Evolutionary conservation across 2,329 filamentous ascomycete species (phyloP).

Genomic region (Ophiostoma tasmaniense): DNA sequence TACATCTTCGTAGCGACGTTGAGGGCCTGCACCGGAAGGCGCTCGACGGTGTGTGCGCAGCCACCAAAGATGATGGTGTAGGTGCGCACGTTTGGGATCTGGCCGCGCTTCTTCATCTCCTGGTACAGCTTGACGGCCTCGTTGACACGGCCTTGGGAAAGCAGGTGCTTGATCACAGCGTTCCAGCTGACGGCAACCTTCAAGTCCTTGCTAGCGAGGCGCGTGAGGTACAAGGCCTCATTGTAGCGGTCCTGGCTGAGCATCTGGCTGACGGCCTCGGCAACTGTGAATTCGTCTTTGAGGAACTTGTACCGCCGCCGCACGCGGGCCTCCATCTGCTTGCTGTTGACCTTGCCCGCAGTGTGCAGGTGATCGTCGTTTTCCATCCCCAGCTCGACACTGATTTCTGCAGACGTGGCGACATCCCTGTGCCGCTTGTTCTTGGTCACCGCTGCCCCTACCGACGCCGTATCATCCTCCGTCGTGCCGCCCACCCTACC

Average conservation of each 20-base stretch:
- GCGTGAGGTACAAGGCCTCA: constrained; percentile 60
- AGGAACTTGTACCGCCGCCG: constrained; percentile 34
- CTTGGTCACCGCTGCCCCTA: neutral
- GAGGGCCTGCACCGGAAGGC: constrained; percentile 55
- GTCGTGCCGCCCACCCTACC: neutral
- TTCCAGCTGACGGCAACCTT: constrained; percentile 79
- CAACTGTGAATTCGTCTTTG: constrained; percentile 64
- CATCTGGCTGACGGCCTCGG: constrained; percentile 53
- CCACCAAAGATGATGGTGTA: constrained; percentile 78
- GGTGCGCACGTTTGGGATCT: constrained; percentile 71
- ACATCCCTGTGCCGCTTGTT: neutral
- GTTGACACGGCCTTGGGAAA: constrained; percentile 52
- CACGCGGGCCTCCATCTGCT: neutral
- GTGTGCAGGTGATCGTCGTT: neutral
- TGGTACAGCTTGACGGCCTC: constrained; percentile 77
- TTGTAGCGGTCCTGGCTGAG: constrained; percentile 52
- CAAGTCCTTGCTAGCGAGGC: constrained; percentile 56
- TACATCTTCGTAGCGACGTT: constrained; percentile 67
- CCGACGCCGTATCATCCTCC: neutral
- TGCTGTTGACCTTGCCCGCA: neutral
- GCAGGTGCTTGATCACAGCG: constrained; percentile 63
- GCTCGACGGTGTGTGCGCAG: constrained; percentile 52
- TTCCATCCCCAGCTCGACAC: neutral
- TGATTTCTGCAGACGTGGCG: neutral
- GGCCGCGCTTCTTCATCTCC: constrained; percentile 95